These are phyloP conservation scores for Paraglomus occultum DNA, from an alignment of 192 early-diverging fungal genomes.

Conservation along the genomic window DNA sequence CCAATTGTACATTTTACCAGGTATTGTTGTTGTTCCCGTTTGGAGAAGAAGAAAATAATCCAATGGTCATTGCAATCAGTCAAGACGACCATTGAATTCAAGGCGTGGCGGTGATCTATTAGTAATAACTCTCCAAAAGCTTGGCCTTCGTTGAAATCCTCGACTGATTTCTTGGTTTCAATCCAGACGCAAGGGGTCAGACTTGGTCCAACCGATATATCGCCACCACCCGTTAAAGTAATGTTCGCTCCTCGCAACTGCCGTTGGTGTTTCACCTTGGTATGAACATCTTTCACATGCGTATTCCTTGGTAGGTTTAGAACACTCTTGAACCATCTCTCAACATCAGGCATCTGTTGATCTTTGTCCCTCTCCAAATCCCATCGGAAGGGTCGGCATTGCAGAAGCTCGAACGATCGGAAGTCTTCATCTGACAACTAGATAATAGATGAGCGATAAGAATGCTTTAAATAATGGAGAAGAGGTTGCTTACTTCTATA, in stretches of 20 bases:
- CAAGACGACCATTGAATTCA: constrained; percentile 8
- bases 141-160: constrained; percentile 14
- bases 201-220: constrained; percentile 24
- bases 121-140: constrained; percentile 23
- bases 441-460: constrained; percentile 20
- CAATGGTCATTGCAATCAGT: constrained; percentile 24
- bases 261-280: constrained; percentile 3
- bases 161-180: constrained; percentile 20
- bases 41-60: constrained; percentile 20
- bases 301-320: neutral
- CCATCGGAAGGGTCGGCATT: constrained; percentile 12
- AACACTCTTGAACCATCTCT: constrained; percentile 13
- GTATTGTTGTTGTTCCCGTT: neutral
- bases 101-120: neutral
- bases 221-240: constrained; percentile 6
- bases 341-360: constrained; percentile 15
- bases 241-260: constrained; percentile 3
- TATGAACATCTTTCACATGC: constrained; percentile 19
- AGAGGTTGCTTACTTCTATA: constrained; percentile 6
- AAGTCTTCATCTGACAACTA: constrained; percentile 21
- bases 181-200: constrained; percentile 10
- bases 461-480: constrained; percentile 16
- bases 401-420: neutral
- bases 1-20: constrained; percentile 1
- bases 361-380: constrained; percentile 18